Percentiles rank a stretch among this genome's conserved stretches.
Conservation (phyloP, 768 basidiomycete species). For the Xanthoconium purpureum region DNA sequence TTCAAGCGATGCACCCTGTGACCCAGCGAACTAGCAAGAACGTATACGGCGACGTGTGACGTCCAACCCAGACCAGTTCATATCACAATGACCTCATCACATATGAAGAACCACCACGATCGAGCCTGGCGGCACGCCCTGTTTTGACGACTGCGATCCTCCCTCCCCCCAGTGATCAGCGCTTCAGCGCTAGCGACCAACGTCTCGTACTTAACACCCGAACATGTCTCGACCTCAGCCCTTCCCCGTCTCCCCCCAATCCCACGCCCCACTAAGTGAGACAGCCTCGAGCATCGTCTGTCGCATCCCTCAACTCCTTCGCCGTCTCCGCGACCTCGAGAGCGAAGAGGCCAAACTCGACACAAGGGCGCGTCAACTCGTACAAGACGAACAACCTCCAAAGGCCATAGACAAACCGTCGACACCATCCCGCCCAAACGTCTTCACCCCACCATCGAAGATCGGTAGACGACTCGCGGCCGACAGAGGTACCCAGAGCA, state of each 20-base stretch:
- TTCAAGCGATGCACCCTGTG: background rate
- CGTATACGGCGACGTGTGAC: background rate
- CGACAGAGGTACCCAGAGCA: background rate
- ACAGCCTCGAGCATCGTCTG: constrained; percentile 9
- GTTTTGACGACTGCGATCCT: no score
- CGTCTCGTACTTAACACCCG: background rate
- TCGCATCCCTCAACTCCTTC: constrained; percentile 19
- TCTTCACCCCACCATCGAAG: background rate
- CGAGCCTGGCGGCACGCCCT: background rate
- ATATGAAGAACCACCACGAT: constrained; percentile 9
- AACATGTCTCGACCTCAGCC: constrained; percentile 10
- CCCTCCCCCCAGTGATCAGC: no score
- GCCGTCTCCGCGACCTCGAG: constrained; percentile 20
- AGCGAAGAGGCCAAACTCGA: constrained; percentile 21
- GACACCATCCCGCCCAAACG: background rate
- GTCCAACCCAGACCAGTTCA: background rate
- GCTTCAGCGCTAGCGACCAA: no score
- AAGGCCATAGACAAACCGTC: background rate
- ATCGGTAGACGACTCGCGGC: no score
- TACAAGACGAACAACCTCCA: constrained; percentile 1
- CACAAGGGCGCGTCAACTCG: constrained; percentile 11
- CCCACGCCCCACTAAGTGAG: constrained; percentile 8
- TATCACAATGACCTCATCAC: constrained; percentile 12
- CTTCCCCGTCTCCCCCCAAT: background rate
- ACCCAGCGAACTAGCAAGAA: background rate